Evolutionary conservation across 441 rosid genomes (phyloP), one percentile per base, ranked within the genome.

Genomic region (Populus trichocarpa): DNA sequence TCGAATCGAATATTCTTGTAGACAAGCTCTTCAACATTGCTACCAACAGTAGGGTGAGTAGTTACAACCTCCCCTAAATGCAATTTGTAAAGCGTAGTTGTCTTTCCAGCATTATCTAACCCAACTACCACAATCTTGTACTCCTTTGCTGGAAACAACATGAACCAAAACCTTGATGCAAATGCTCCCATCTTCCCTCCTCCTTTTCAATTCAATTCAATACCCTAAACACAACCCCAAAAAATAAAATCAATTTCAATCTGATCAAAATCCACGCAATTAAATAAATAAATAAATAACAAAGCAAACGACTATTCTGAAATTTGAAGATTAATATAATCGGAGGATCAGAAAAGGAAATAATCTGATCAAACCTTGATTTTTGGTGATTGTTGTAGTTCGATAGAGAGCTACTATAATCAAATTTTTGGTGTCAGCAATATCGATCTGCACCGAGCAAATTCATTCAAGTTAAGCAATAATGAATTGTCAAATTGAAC

Each of bases 71-170:
- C 99, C 6, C 97, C 99, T 32, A 96, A 82, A 26, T 92, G 99
- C 82, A 96, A 86, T 80, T 94, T 94, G 80, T 96, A 96, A 86
- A 96, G 97, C 71, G 99, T 94, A 8, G 99, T 96, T 64, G 98
- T 96, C 89, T 96, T 96, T 25, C 98, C 98, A 3, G 98, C 99
- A 85, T 96, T 94, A 81, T 96, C 99, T 81, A 96, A 89, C 74
- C 99, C 99, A 25, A 96, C 98, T 35, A 96, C 98, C 67, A 92
- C 96, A 46, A 96, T 96, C 93, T 94, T 96, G 77, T 94, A 93
- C 92, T 96, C 98, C 83, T 94, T 94, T 5, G 96, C 98, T 18
- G 98, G 98, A 82, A 94, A 96, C 84, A 94, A 63, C 98, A 93
- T 94, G 88, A 94, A 96, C 99, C 99, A 96, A 78, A 94, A 90